phyloP scores from a whole-genome alignment of 2,329 filamentous ascomycete species.

The Penicillium sp. region DNA sequence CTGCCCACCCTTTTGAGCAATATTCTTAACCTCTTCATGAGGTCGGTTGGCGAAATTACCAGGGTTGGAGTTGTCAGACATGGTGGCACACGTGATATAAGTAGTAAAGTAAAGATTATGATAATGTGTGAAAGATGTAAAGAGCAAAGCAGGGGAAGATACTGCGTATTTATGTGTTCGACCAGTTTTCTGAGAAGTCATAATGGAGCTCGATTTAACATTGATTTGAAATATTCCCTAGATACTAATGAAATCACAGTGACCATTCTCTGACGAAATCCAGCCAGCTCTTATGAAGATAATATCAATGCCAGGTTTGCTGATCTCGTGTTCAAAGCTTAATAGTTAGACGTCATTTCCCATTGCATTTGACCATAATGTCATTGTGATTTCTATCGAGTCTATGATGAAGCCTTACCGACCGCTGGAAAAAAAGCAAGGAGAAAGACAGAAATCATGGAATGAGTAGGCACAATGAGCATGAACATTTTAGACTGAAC shows the following conservation, averaged over 20 bases:
- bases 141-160: background rate
- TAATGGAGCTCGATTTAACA: background rate
- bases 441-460: background rate
- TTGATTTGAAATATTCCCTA: background rate
- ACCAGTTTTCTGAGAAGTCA: background rate
- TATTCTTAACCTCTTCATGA: conserved; percentile 47
- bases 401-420: background rate
- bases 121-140: background rate
- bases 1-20: conserved; percentile 39
- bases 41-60: conserved; percentile 45
- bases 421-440: background rate
- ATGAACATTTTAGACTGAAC: background rate
- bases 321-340: background rate
- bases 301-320: background rate
- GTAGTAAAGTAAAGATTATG: background rate
- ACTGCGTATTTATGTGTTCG: background rate
- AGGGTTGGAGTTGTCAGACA: conserved; percentile 32
- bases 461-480: background rate
- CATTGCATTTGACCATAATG: background rate
- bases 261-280: background rate
- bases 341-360: background rate
- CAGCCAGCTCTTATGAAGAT: background rate
- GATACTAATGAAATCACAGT: background rate
- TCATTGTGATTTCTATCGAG: background rate
- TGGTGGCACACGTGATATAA: background rate